Percentiles rank a stretch among this genome's conserved stretches.
These are phyloP conservation scores for Boletus semigastroideus DNA, from an alignment of 1,284 basidiomycete genomes.

Conservation along the genomic window DNA sequence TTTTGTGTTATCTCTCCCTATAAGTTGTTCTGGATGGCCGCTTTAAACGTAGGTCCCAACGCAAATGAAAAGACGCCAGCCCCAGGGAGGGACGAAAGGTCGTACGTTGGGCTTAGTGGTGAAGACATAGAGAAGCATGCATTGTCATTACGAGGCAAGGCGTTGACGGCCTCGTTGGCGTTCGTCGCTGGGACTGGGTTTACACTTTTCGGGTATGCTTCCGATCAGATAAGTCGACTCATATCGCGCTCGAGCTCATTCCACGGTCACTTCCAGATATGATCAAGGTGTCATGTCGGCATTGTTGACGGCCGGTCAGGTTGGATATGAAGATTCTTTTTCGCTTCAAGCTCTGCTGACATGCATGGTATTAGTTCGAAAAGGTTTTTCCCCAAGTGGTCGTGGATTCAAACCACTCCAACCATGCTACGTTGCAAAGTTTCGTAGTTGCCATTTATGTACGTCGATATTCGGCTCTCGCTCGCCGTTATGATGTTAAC, in stretches of 20 bases:
- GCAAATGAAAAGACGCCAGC: constrained; percentile 12
- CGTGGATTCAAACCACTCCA: constrained; percentile 28
- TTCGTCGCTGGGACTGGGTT: constrained; percentile 33
- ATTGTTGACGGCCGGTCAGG: constrained; percentile 31
- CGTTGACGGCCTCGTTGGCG: constrained; percentile 25
- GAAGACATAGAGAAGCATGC: constrained; percentile 24
- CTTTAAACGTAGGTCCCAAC: constrained; percentile 1
- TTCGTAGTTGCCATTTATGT: constrained; percentile 34
- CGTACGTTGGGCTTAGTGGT: constrained; percentile 1
- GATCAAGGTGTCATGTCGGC: constrained; percentile 37
- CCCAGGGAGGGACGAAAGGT: neutral
- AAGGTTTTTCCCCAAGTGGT: constrained; percentile 30
- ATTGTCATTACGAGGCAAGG: constrained; percentile 25
- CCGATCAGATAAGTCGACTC: neutral
- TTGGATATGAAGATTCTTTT: constrained; percentile 4
- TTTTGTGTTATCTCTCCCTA: neutral
- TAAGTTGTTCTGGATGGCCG: constrained; percentile 10
- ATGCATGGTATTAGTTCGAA: constrained; percentile 23
- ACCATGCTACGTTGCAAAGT: constrained; percentile 34
- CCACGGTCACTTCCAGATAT: constrained; percentile 19
- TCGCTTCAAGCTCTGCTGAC: constrained; percentile 6
- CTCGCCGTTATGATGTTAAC: neutral
- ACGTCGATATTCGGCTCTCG: neutral
- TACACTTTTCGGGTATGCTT: constrained; percentile 33
- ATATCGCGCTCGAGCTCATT: constrained; percentile 2